Evolutionary conservation across 148 eudicot genomes (phyloP), one percentile per base, ranked within the genome.

Genomic region (Gaultheria prostrata): DNA sequence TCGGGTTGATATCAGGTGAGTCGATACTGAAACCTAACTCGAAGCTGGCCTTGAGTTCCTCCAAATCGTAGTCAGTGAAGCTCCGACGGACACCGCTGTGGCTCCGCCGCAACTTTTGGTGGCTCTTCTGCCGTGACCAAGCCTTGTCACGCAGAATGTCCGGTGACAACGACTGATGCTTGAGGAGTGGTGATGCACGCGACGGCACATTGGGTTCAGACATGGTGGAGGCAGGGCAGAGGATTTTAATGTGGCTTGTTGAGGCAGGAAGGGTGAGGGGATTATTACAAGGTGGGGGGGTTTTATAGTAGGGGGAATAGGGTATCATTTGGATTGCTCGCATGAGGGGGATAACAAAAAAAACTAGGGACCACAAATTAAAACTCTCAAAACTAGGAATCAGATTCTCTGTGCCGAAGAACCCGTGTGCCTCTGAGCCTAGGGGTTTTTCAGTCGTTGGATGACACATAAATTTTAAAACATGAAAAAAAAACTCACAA

Each of bases 11-110:
- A 2, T 80, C 87, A 11, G 87, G 59, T 14, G 84, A 79, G 13
- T 82, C 82, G 69, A 90, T 84, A 1, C 92, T 80, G 69, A 90
- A 90, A 1, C 92, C 92, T 6, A 90, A 79, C n/a, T 88, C 92
- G 56, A 90, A 80, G 77, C 89, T 88, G 3, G 86, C 92, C 65
- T 82, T 82, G 70, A 90, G 88, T 53, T 90, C 92, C 4, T 86
- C 87, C 39, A 90, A 63, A 24, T 90, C 92, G 11, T 88, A 88
- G 54, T 84, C 87, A 10, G 92, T 90, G 24, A 88, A 85, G 72
- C 90, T 90, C 71, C 56, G 39, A 71, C 80, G 33, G 32, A 84
- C 79, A 49, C 84, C 81, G 69, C 84, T 59, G 3, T 39, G 43
- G 32, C 83, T 77, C 17, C 74, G 74, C 12, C n/a, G 83, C 48